phyloP scores from a whole-genome alignment of 2,329 filamentous ascomycete genomes.

The Cladobotryum mycophilum region DNA sequence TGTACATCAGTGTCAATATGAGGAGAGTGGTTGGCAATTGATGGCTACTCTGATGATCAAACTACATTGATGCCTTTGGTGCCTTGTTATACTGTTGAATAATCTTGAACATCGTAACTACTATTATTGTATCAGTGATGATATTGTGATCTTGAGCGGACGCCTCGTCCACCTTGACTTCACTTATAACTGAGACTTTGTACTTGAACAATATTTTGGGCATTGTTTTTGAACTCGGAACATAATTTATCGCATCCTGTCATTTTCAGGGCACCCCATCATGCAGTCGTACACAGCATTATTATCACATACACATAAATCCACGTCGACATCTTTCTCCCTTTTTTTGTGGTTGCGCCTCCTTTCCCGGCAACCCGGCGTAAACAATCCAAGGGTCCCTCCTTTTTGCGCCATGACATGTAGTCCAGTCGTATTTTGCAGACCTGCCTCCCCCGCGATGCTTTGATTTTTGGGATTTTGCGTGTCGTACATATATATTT shows the following conservation, averaged over 20 bases:
- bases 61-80: no score
- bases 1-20: no score
- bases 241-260: background rate
- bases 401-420: constrained; percentile 17
- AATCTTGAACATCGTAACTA: no score
- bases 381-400: constrained; percentile 7
- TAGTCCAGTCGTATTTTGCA: background rate
- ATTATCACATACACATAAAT: constrained; percentile 1
- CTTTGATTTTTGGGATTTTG: no score
- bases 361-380: constrained; percentile 13
- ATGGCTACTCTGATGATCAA: no score
- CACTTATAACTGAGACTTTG: no score
- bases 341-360: constrained; percentile 2
- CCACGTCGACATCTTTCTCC: background rate
- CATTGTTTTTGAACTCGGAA: constrained; percentile 2
- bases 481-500: no score
- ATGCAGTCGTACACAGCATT: constrained; percentile 2
- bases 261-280: background rate
- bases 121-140: background rate
- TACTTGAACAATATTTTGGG: background rate
- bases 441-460: background rate
- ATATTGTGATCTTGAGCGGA: background rate
- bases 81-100: no score
- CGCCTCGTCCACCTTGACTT: no score
- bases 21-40: no score